A percentile compares a stretch with the other conserved stretches of the same genome.
phyloP scores from a whole-genome alignment of 805 yeast genomes.

The Lipomyces sp. region DNA sequence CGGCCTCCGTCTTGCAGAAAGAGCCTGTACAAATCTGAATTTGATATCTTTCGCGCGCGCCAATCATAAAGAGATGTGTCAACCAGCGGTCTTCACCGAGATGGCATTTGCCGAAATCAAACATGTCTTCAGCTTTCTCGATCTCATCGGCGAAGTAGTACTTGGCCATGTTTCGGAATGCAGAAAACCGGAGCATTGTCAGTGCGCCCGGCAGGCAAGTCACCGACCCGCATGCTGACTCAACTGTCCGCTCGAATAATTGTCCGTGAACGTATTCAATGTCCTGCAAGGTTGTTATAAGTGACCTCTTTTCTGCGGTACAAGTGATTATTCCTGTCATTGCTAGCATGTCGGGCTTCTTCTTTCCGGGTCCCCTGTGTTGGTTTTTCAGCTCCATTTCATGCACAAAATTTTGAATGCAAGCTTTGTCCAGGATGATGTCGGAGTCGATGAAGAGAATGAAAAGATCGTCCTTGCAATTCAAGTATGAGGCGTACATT shows the following conservation, averaged over 20 bases:
- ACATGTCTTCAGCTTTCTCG: slow-evolving; percentile 22
- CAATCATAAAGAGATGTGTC: slow-evolving; percentile 27
- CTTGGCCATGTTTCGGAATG: slow-evolving; percentile 22
- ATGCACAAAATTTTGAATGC: slow-evolving; percentile 18
- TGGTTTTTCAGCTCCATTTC: slow-evolving; percentile 22
- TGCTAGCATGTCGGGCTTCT: slow-evolving; percentile 20
- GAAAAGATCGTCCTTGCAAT: slow-evolving; percentile 18
- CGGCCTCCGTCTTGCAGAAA: slow-evolving; percentile 28
- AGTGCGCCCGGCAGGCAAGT: slow-evolving; percentile 29
- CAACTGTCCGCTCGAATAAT: slow-evolving; percentile 25
- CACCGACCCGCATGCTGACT: slow-evolving; percentile 25
- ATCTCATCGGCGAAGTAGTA: slow-evolving; percentile 25
- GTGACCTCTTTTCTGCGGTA: slow-evolving; percentile 18
- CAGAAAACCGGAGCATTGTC: slow-evolving; percentile 25
- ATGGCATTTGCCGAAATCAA: slow-evolving; percentile 26
- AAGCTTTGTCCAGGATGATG: slow-evolving; percentile 22
- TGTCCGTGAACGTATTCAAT: slow-evolving; percentile 27
- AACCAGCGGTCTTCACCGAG: slow-evolving; percentile 27
- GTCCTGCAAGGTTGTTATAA: slow-evolving; percentile 21
- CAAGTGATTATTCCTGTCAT: slow-evolving; percentile 28
- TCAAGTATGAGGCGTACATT: slow-evolving; percentile 11
- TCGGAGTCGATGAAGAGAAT: slow-evolving; percentile 25
- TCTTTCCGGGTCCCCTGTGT: not conserved
- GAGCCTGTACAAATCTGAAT: slow-evolving; percentile 26
- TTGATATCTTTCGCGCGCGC: slow-evolving; percentile 23